Evolutionary conservation across 768 basidiomycete genomes (phyloP).

Genomic region (Galerina marginata): DNA sequence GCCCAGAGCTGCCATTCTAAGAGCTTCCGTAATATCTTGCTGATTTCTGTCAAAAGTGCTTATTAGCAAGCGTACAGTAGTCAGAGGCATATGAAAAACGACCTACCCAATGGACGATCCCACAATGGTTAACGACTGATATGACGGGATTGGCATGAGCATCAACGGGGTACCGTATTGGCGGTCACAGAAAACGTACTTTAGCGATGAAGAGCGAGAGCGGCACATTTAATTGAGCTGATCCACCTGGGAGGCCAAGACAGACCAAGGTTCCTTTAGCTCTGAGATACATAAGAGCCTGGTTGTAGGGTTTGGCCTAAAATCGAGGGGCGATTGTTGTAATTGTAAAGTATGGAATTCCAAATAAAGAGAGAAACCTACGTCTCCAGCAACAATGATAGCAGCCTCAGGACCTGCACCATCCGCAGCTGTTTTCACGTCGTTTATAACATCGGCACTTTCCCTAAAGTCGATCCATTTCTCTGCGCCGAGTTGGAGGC

Average conservation of each 20-base stretch:
- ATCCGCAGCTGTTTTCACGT: constrained; percentile 62
- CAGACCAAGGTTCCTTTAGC: constrained; percentile 70
- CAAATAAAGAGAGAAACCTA: constrained; percentile 24
- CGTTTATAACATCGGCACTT: constrained; percentile 60
- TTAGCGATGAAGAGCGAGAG: constrained; percentile 46
- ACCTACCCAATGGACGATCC: constrained; percentile 46
- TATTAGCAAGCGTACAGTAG: constrained; percentile 9
- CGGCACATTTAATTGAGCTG: constrained; percentile 56
- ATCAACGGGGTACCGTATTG: neutral
- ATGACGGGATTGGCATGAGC: neutral
- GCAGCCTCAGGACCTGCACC: constrained; percentile 77
- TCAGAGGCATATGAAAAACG: neutral
- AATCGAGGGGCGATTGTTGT: neutral
- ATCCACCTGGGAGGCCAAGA: constrained; percentile 64
- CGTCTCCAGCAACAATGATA: constrained; percentile 60
- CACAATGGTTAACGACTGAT: constrained; percentile 37
- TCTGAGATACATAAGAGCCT: constrained; percentile 74
- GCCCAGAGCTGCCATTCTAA: constrained; percentile 71
- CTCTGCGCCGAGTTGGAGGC: constrained; percentile 59
- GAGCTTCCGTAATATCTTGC: constrained; percentile 80
- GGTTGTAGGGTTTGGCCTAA: constrained; percentile 45
- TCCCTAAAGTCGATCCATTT: constrained; percentile 81
- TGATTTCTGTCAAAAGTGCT: constrained; percentile 53
- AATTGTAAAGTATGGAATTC: neutral
- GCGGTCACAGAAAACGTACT: constrained; percentile 21